phyloP scores from a whole-genome alignment of 2,329 filamentous ascomycete species.

The Phymatotrichopsis omnivora region DNA sequence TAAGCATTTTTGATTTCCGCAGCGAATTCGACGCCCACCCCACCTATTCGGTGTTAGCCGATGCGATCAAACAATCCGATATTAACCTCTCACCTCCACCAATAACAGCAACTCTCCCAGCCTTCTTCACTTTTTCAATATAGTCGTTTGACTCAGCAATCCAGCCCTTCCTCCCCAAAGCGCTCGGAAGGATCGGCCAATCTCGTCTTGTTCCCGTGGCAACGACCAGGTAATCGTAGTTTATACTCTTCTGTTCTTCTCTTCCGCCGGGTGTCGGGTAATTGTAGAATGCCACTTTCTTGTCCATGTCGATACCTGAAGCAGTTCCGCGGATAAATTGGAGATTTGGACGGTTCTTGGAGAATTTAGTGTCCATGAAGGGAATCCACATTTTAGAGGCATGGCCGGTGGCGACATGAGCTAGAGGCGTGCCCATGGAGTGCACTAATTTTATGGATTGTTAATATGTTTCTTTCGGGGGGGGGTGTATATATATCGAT shows the following conservation, averaged over 20 bases:
- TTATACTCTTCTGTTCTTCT: conserved; percentile 34
- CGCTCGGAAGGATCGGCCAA: conserved; percentile 64
- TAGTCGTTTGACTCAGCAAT: conserved; percentile 52
- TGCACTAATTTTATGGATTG: conserved; percentile 52
- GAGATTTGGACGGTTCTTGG: conserved; percentile 54
- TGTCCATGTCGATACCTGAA: conserved; percentile 47
- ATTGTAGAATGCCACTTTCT: conserved; percentile 50
- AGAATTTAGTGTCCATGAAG: conserved; percentile 55
- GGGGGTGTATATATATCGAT: conserved; percentile 1
- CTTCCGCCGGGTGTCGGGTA: conserved; percentile 4
- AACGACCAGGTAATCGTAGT: conserved; percentile 67
- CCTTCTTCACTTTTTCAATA: conserved; percentile 45
- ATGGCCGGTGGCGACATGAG: conserved; percentile 53
- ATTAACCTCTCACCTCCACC: conserved; percentile 48
- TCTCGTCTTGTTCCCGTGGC: conserved; percentile 58
- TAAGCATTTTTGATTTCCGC: conserved; percentile 62
- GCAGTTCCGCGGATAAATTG: conserved; percentile 57
- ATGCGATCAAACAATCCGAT: not conserved
- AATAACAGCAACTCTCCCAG: conserved; percentile 58
- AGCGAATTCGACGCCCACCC: conserved; percentile 74
- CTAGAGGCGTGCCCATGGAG: conserved; percentile 64
- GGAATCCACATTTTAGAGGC: conserved; percentile 60
- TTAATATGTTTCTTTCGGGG: too few relatives aligned
- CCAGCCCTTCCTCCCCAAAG: conserved; percentile 51
- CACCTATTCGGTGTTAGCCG: conserved; percentile 39